Base-by-base conservation (phyloP, 176 grass and related monocot species). In the Metroxylon sagu region DNA sequence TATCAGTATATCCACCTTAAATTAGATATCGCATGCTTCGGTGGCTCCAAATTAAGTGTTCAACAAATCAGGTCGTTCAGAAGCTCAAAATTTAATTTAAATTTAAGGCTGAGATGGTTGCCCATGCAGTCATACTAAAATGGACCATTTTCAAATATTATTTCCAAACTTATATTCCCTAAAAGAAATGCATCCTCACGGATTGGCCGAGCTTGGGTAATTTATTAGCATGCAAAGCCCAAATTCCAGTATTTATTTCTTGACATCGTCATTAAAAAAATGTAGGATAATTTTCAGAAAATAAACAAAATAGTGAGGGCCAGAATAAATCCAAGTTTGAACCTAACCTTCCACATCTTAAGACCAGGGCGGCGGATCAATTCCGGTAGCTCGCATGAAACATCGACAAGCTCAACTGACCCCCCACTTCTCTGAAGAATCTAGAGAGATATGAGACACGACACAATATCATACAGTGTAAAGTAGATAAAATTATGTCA, bases 401-500 rank as follows among this genome's bases (percentile, higher is more conserved):
- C 93, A 80, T 97, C 84, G 66, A 91, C 78, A 67, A 97, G 80
- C 54, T 85, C 76, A 85, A 97, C 81, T 58, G 87, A 97, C 69
- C 54, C 79, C 3, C 85, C 75, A 80, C 84, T 85, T 77, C 79
- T 85, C 66, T 76, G 76, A 64, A 97, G 79, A 91, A 97, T 81
- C 93, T 97, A 62, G 53, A 54, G 19, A 59, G 56, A 78, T 54
- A 77, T 15, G 1, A 12, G 27, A 5, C 15, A 25, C 25, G 26
- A n/a, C 7, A 14, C 23, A 16, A 29, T 16, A 16, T 14, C 23
- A 68, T 4, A 17, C 29, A 30, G 8, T 12, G 35, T 14, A 43
- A 14, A 14, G 35, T 43, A 43, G 35, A 43, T 2, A 43, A 43
- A 43, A 43, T 2, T 43, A 8, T 31, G 5, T 12, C 35, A 39